Conservation (phyloP, 139 green algal species). For the Yamagishiella unicocca region DNA sequence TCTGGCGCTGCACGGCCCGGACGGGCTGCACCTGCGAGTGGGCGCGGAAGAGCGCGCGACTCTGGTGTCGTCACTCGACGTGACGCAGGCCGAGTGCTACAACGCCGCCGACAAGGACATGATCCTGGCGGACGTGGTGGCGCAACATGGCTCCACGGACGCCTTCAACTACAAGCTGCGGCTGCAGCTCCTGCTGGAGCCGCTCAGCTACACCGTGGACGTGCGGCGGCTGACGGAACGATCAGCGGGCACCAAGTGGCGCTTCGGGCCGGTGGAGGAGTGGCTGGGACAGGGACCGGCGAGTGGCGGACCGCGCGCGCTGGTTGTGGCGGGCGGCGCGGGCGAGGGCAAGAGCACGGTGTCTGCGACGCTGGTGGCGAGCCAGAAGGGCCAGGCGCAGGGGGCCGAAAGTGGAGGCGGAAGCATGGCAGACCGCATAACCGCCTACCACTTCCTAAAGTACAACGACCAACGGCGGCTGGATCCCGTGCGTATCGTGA, state of each 20-base stretch:
- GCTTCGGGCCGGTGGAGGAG: neutral
- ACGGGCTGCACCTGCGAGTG: constrained; percentile 32
- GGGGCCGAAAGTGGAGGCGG: neutral
- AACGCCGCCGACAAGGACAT: constrained; percentile 12
- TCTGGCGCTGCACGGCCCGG: constrained; percentile 23
- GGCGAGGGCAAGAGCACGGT: constrained; percentile 44
- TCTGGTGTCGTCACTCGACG: neutral
- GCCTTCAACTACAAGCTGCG: constrained; percentile 24
- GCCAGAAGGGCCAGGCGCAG: neutral
- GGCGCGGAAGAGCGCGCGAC: neutral
- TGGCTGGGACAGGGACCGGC: neutral
- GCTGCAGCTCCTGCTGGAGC: constrained; percentile 44
- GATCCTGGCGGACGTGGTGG: constrained; percentile 8
- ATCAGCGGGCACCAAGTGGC: neutral
- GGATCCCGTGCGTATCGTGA: constrained; percentile 47
- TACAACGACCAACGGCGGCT: constrained; percentile 55
- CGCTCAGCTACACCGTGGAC: constrained; percentile 33
- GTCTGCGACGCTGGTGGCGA: neutral
- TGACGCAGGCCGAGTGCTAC: constrained; percentile 22
- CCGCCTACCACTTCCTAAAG: constrained; percentile 54
- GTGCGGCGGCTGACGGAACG: constrained; percentile 19
- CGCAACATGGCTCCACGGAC: neutral
- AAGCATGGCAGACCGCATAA: neutral
- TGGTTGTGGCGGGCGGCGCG: neutral
- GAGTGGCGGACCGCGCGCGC: neutral